Conservation (phyloP, 2,329 filamentous ascomycete genomes). For the Phaeosphaeriaceae sp. region DNA sequence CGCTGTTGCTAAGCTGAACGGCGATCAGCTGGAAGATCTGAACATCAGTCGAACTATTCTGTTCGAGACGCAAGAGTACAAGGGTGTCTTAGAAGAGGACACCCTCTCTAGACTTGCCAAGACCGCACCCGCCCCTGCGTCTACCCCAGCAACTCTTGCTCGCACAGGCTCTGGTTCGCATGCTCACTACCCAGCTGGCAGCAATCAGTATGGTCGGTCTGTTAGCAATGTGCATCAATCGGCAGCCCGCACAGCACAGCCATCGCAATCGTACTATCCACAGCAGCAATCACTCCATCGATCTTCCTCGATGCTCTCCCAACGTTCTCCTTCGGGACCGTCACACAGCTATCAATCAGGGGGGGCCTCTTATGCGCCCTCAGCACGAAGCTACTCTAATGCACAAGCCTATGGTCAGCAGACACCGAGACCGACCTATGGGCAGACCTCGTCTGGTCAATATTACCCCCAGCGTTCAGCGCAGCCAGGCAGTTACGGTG, state of each 20-base stretch:
- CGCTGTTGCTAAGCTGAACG: constrained; percentile 83
- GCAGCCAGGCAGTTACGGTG: constrained; percentile 36
- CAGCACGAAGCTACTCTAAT: constrained; percentile 34
- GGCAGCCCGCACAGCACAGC: constrained; percentile 37
- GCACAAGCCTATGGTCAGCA: constrained; percentile 41
- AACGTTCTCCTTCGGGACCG: constrained; percentile 41
- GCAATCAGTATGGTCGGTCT: constrained; percentile 42
- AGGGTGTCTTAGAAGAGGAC: constrained; percentile 84
- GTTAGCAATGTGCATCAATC: constrained; percentile 33
- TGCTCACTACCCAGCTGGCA: constrained; percentile 35
- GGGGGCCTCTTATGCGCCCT: constrained; percentile 33
- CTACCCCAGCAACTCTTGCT: constrained; percentile 36
- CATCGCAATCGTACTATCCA: constrained; percentile 39
- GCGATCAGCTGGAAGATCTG: constrained; percentile 82
- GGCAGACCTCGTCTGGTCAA: constrained; percentile 30
- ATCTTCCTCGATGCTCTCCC: constrained; percentile 47
- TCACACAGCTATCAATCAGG: constrained; percentile 39
- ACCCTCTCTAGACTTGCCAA: constrained; percentile 60
- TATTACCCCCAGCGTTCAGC: constrained; percentile 42
- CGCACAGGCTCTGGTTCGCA: constrained; percentile 36
- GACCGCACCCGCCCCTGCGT: constrained; percentile 39
- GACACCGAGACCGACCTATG: constrained; percentile 39
- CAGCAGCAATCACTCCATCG: constrained; percentile 44
- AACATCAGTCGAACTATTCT: constrained; percentile 81
- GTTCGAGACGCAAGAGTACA: constrained; percentile 74